Base-by-base conservation (phyloP, 225 moss, liverwort and hornwort genomes). In the Pleurozium schreberi region DNA sequence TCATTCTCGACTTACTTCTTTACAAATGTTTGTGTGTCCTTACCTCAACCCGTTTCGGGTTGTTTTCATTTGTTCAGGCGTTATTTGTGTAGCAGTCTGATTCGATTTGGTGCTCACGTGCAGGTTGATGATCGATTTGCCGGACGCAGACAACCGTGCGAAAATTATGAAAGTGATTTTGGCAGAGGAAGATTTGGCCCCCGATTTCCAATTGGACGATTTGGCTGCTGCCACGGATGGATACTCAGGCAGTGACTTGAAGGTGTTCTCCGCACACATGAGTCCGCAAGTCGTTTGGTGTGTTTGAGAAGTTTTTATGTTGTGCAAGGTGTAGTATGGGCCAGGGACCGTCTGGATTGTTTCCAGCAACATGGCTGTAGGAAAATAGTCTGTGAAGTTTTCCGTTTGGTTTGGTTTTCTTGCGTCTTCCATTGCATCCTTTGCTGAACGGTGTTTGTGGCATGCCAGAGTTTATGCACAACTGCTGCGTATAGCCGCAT, bases 231-330 rank as follows among this genome's bases (percentile, higher is more conserved):
- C 95, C 33, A 96, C 98, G 61, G 98, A 98, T 76, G 97, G 98
- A 16, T 98, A 98, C 89, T 98, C 98, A 64, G 98, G 98, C 80
- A 98, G 98, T 86, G 98, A 98, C 89, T 95, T 98, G 85, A 98
- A 98, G 98, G 98, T 98, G 76, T 70, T 62, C 1, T 64, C 34
- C 14, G 15, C 33, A 61, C 33, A 22, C 27, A 47, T 75, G 26
- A 55, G 40, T 40, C 61, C 49, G 11, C 4, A 38, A 66, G 21
- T 59, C 76, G 43, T 58, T 87, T 55, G 62, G 31, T 14, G 16
- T 84, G 23, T 69, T 40, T 12, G n/a, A 67, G 83, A 87, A 49
- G 26, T 90, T 53, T 63, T 20, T 26, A 47, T 65, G 31, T 81
- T 79, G 26, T 78, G 80, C 47, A 13, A 83, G 86, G 8, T 62